These are phyloP conservation scores for Pestalotiopsis sp. DNA, from an alignment of 2,329 filamentous ascomycete genomes.

Conservation along the genomic window DNA sequence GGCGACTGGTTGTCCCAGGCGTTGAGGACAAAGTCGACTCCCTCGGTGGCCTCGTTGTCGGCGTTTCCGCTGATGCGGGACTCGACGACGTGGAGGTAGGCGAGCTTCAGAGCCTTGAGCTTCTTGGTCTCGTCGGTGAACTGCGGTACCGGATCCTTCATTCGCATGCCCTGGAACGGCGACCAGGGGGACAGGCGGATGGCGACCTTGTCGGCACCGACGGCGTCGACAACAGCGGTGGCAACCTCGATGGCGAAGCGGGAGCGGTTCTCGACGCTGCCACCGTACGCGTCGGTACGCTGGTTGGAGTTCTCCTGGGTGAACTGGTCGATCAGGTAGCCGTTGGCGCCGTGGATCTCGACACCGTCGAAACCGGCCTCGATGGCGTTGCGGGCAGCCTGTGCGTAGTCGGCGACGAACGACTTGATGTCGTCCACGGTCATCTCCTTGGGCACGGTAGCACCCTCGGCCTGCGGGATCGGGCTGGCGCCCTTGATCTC, in stretches of 20 bases:
- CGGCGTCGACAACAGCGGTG: slow-evolving; percentile 48
- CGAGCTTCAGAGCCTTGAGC: slow-evolving; percentile 50
- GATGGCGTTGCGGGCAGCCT: slow-evolving; percentile 19
- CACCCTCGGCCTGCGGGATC: slow-evolving; percentile 10
- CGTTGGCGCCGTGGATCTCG: slow-evolving; percentile 35
- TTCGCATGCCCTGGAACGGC: slow-evolving; percentile 57
- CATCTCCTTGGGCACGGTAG: slow-evolving; percentile 21
- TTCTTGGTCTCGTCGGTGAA: slow-evolving; percentile 54
- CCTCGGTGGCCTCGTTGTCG: slow-evolving; percentile 1
- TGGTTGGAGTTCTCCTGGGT: slow-evolving; percentile 54
- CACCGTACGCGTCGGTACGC: slow-evolving; percentile 56
- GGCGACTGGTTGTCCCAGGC: slow-evolving; percentile 25
- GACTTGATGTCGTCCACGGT: slow-evolving; percentile 22
- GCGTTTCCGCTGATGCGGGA: slow-evolving; percentile 38
- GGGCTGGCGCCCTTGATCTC: slow-evolving; percentile 19
- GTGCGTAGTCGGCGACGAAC: slow-evolving; percentile 16
- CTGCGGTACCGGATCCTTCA: slow-evolving; percentile 57
- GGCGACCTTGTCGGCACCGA: slow-evolving; percentile 48
- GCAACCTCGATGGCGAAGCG: slow-evolving; percentile 54
- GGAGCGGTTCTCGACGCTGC: slow-evolving; percentile 54
- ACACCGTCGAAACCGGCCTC: slow-evolving; percentile 19
- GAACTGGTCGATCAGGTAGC: slow-evolving; percentile 58
- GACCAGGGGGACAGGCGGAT: slow-evolving; percentile 56
- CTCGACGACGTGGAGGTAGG: slow-evolving; percentile 61
- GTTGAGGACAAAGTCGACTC: slow-evolving; percentile 29